Percentiles rank a stretch among this genome's conserved stretches.
phyloP scores from a whole-genome alignment of 345 rosid genomes.

The Mallotus nudiflorus region DNA sequence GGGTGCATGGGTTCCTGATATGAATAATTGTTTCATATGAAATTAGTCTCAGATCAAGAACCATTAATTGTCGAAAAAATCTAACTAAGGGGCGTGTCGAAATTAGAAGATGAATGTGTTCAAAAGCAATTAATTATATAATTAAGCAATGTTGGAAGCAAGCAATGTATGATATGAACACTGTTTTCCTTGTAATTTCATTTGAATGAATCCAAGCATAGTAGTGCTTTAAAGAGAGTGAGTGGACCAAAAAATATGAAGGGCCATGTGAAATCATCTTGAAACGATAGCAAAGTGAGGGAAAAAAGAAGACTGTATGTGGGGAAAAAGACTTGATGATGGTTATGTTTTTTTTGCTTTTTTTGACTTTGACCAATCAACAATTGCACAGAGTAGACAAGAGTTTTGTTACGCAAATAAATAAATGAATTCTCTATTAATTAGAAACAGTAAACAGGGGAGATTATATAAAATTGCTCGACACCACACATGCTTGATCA shows the following conservation, averaged over 20 bases:
- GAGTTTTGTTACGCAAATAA: neutral
- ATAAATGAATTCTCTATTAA: too few species aligned
- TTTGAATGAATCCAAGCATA: neutral
- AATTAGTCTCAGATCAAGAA: too few species aligned
- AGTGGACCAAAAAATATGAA: slow-evolving; percentile 22
- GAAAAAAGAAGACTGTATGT: too few species aligned
- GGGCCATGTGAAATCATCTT: slow-evolving; percentile 32
- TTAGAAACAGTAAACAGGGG: neutral
- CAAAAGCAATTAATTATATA: too few species aligned
- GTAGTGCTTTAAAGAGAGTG: neutral
- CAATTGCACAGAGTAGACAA: neutral
- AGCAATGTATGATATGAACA: too few species aligned
- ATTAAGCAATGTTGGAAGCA: too few species aligned
- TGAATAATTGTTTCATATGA: too few species aligned
- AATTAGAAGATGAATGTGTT: too few species aligned
- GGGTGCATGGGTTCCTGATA: too few species aligned
- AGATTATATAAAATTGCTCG: neutral
- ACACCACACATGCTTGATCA: neutral
- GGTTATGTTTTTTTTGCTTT: too few species aligned
- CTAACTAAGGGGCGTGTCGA: too few species aligned
- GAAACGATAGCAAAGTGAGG: slow-evolving; percentile 13
- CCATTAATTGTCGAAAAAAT: too few species aligned
- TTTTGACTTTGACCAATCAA: slow-evolving; percentile 27
- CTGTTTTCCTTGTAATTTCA: neutral
- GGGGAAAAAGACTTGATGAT: neutral